Evolutionary conservation across 208 protist species (phyloP), one percentile per base, ranked within the genome.

Genomic region (Trypanosoma vivax): DNA sequence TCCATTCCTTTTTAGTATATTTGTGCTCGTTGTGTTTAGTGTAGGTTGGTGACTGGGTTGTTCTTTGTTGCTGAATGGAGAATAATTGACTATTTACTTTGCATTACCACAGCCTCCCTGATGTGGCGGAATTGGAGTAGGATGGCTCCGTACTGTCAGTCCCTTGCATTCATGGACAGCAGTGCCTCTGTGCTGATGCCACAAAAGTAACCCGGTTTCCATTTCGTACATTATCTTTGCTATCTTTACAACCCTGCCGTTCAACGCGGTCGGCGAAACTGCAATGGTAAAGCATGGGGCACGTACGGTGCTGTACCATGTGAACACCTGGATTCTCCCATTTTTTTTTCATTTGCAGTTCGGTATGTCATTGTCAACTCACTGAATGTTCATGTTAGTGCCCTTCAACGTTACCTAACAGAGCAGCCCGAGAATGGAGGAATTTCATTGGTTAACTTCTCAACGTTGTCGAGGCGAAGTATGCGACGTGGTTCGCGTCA

Each of bases 321-420:
- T 66, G 1, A 58, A 59, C 23, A 21, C 25, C 21, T 64, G 57
- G 45, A 39, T 64, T 38, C 24, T 55, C 13, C 10, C 78, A 85
- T 35, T 47, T 53, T 21, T 73, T 76, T 47, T 50, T 60, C 14
- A 45, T 94, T 7, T 49, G 47, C 39, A 35, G 84, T n/a, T 70
- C 73, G 23, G 59, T 85, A 33, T 59, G 59, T n/a, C 38, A 67
- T 90, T 42, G 83, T 77, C 21, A 72, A 81, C 46, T 28, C 50
- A 4, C 34, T 75, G 25, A 90, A 90, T 43, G 19, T 83, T n/a
- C 46, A 50, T 9, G 73, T 68, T 39, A 78, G 83, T 10, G 21
- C 80, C 37, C 74, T 73, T 5, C 59, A 80, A 34, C 83, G 80
- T 37, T 68, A 84, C 43, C 89, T 84, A 50, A 33, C 58, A 27